Evolutionary conservation across 2,329 filamentous ascomycete species (phyloP), one percentile per base, ranked within the genome.

Genomic region (Ploettnerulaceae sp.): DNA sequence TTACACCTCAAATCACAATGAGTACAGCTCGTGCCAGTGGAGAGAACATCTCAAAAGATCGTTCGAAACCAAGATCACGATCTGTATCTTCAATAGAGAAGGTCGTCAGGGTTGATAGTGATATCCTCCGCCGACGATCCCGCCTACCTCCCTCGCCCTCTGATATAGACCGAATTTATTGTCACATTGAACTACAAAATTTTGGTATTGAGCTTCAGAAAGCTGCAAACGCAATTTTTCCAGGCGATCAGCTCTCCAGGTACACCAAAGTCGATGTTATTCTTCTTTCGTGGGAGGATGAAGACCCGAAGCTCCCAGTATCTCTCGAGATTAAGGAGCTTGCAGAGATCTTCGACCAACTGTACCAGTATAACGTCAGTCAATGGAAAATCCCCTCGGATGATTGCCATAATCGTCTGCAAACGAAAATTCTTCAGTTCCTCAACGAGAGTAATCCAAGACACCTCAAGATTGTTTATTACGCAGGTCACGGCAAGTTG

Each of bases 381-480:
- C 17, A 33, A 14, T 25, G 40, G 25, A 14, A 34, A 17, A 50
- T 50, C 15, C 43, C 48, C 5, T 15, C 20, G 6, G 17, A 39
- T 17, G 33, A 38, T n/a, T 38, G 42, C 33, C 37, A 47, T 28
- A 34, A 20, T 28, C 17, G 38, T 21, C 20, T 38, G 6, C 46
- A 22, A 14, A 18, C 38, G 14, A 50, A 40, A 33, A 38, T 50
- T 17, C 20, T 17, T 5, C 8, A 8, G 14, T 50, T 50, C 18
- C 29, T 45, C 20, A 15, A 21, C 7, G 38, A 34, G 8, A 31
- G 43, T 25, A 43, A 39, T 17, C 15, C 8, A 6, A 15, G 31
- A 2, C 25, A 46, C 24, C 34, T 50, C 4, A 50, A 50, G 15
- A 47, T 50, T 39, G 38, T 50, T 7, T 50, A 35, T 24, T 50